Conservation (phyloP, 2,329 filamentous ascomycete species). For the Paraphoma chrysanthemicola region DNA sequence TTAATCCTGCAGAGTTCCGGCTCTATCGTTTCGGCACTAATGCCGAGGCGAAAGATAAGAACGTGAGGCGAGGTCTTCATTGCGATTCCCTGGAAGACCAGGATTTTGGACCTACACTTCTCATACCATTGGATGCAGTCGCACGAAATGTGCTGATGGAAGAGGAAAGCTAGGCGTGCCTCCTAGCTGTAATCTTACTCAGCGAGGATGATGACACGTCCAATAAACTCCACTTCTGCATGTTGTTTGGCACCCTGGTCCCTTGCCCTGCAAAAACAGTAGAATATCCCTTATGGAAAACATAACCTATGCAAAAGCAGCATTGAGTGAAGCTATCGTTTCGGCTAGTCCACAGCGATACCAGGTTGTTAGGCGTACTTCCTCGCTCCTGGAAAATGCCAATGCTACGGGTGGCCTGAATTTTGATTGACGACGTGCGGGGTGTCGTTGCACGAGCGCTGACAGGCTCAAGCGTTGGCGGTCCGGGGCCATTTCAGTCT, state of each 20-base stretch:
- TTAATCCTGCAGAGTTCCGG: conserved; percentile 20
- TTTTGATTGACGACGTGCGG: background rate
- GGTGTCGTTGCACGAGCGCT: background rate
- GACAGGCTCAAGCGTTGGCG: background rate
- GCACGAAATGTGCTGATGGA: background rate
- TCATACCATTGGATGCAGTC: conserved; percentile 7
- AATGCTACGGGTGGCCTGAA: background rate
- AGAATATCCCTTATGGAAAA: too few species aligned
- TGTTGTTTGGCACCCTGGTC: too few species aligned
- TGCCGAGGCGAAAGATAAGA: conserved; percentile 11
- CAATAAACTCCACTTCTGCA: too few species aligned
- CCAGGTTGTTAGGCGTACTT: too few species aligned
- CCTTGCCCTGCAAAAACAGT: too few species aligned
- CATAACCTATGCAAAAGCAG: too few species aligned
- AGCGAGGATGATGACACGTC: too few species aligned
- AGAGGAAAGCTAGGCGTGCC: background rate
- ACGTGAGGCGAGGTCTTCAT: conserved; percentile 14
- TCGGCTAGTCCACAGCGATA: too few species aligned
- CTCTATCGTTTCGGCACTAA: conserved; percentile 21
- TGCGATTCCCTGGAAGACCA: conserved; percentile 15
- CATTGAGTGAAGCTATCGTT: too few species aligned
- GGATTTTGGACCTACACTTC: conserved; percentile 30
- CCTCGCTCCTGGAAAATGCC: too few species aligned
- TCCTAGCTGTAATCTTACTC: too few species aligned
- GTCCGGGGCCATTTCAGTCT: background rate